A percentile compares a stretch with the other conserved stretches of the same genome.
phyloP scores from a whole-genome alignment of 176 grass and related monocot genomes.

The Musa itinerans region DNA sequence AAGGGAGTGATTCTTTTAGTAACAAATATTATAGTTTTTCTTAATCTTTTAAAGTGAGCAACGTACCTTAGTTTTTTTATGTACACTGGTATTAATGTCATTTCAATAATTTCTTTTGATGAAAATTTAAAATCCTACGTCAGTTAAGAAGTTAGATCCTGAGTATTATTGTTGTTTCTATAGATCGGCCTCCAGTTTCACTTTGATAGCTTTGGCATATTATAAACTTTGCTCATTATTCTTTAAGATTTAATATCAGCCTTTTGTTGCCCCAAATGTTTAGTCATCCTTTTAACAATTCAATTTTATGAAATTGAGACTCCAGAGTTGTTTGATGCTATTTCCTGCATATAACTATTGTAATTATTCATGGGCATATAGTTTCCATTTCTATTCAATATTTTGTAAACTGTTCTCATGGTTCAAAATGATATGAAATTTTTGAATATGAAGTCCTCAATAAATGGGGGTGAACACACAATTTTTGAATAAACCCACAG shows the following conservation, averaged over 20 bases:
- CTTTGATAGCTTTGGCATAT: no score
- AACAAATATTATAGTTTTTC: background rate
- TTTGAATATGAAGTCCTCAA: no score
- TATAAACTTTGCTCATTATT: no score
- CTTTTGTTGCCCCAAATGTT: no score
- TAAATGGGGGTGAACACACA: no score
- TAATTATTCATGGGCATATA: background rate
- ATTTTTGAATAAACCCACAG: no score
- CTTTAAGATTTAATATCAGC: no score
- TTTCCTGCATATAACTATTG: background rate
- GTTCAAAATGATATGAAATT: no score
- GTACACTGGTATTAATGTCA: background rate
- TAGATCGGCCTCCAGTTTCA: no score
- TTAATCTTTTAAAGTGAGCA: background rate
- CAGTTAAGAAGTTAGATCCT: background rate
- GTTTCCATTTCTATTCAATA: background rate
- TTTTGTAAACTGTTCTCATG: background rate
- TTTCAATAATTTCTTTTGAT: background rate
- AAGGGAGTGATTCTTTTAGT: background rate
- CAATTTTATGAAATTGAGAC: no score
- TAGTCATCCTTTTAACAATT: no score
- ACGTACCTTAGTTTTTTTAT: background rate
- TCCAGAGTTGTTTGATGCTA: background rate
- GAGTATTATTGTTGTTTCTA: no score
- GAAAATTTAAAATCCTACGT: background rate